Evolutionary conservation across 139 green algal species (phyloP).

Genomic region (Chlamydomonas eustigma): DNA sequence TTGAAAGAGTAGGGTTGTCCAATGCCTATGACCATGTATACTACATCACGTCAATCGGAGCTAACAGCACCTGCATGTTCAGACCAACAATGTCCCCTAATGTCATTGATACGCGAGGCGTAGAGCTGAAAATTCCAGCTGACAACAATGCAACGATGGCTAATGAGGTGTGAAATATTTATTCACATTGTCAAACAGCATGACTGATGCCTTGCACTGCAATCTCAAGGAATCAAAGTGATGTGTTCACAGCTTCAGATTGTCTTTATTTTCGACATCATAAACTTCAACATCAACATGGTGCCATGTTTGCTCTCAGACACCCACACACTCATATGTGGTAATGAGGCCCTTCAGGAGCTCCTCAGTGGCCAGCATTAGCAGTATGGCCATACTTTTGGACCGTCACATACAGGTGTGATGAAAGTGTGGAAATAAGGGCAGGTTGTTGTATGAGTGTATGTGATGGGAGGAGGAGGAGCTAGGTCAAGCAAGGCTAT

Average conservation of each 20-base stretch:
- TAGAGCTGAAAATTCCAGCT: neutral
- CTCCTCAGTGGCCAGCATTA: neutral
- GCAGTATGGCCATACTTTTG: neutral
- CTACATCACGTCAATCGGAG: neutral
- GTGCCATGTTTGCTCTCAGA: too few relatives aligned
- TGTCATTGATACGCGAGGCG: neutral
- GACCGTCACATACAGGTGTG: neutral
- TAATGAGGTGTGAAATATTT: too few relatives aligned
- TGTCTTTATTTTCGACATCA: too few relatives aligned
- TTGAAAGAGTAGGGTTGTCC: neutral
- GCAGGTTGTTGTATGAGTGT: too few relatives aligned
- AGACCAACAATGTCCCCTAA: neutral
- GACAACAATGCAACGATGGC: neutral
- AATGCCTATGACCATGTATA: neutral
- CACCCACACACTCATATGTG: too few relatives aligned
- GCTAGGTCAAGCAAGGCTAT: too few relatives aligned
- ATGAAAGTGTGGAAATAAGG: neutral
- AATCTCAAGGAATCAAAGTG: too few relatives aligned
- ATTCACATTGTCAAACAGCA: too few relatives aligned
- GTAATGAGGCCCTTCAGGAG: conserved; percentile 2
- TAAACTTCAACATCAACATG: too few relatives aligned
- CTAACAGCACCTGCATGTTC: conserved; percentile 4
- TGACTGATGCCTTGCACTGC: too few relatives aligned
- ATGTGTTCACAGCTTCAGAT: too few relatives aligned
- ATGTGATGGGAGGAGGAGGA: too few relatives aligned